Base-by-base conservation (phyloP, 331 rosid species). In the Quercus lobata region DNA sequence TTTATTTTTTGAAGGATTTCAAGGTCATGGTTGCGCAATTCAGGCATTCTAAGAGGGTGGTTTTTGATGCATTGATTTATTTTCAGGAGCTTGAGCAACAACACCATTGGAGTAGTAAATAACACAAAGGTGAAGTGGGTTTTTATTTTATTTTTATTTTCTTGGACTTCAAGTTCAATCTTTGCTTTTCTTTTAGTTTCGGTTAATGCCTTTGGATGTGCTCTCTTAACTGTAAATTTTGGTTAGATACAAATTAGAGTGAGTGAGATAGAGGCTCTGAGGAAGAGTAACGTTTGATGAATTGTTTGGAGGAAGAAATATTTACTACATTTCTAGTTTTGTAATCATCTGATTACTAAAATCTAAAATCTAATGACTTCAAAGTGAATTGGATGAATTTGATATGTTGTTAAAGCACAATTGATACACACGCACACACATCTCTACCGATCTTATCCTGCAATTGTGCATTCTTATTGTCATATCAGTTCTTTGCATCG, bases 41-140 rank as follows among this genome's bases (percentile, higher is more conserved):
- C 18, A 72, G 32, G 58, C 14, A 44, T 15, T 72, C 57, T 15
- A 53, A 72, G 35, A 60, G 41, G 21, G 41, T 25, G 1, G 57
- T 72, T 21, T 27, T 72, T 53, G 61, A 32, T 12, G 76, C 76
- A 15, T 52, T 72, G 58, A 52, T 24, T 35, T 53, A 53, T 72
- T 72, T 72, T 52, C 76, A 72, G 62, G 76, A 72, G 76, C 76
- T 72, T 27, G 76, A 72, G 24, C 34, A 52, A 41, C 46, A 41
- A 41, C 46, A 41, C 46, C 46, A 41, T 41, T 41, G 46, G 46
- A 41, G 46, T 41, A 2, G 46, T 41, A 41, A 41, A 41, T 41
- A 41, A 41, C 3, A 41, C 46, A 41, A 41, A 41, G 46, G 46
- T 41, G 46, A 41, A 8, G 46, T 37, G 11, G 46, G 44, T 7